These are phyloP conservation scores for Trichophyton verrucosum DNA, from an alignment of 2,329 filamentous ascomycete species.

Conservation along the genomic window DNA sequence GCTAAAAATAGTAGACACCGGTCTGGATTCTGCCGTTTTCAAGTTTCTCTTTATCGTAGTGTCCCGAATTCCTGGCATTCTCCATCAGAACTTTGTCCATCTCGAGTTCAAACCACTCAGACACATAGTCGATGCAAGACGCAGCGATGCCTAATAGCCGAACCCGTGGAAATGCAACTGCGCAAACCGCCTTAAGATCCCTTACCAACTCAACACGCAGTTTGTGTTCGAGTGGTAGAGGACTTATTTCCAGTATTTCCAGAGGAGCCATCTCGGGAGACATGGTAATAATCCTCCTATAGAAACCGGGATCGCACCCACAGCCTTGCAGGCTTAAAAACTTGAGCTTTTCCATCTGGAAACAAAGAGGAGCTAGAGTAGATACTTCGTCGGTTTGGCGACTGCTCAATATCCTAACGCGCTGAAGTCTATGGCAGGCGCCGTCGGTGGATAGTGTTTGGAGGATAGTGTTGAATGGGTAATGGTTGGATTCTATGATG, in stretches of 20 bases:
- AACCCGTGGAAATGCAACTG: constrained; percentile 14
- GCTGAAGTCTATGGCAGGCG: not conserved
- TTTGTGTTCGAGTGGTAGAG: not conserved
- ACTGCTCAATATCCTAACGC: constrained; percentile 11
- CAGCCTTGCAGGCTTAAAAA: constrained; percentile 24
- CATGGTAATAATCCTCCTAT: not conserved
- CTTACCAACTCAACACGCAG: not conserved
- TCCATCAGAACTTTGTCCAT: constrained; percentile 19
- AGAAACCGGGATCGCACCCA: constrained; percentile 17
- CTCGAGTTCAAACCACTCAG: constrained; percentile 16
- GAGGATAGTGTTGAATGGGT: not conserved
- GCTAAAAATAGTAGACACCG: constrained; percentile 11
- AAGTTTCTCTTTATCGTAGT: constrained; percentile 6
- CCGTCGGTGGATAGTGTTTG: not conserved
- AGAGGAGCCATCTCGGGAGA: constrained; percentile 10
- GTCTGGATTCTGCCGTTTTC: constrained; percentile 9
- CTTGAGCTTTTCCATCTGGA: constrained; percentile 18
- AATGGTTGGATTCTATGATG: not conserved
- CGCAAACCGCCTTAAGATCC: not conserved
- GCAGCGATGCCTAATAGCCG: constrained; percentile 20
- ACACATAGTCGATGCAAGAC: constrained; percentile 12
- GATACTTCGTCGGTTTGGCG: constrained; percentile 13
- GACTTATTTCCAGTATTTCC: constrained; percentile 21
- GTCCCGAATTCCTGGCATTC: constrained; percentile 11
- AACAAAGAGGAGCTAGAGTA: not conserved